A percentile compares a stretch with the other conserved stretches of the same genome.
phyloP scores from a whole-genome alignment of 805 yeast species.

The Monosporozyma solicola region DNA sequence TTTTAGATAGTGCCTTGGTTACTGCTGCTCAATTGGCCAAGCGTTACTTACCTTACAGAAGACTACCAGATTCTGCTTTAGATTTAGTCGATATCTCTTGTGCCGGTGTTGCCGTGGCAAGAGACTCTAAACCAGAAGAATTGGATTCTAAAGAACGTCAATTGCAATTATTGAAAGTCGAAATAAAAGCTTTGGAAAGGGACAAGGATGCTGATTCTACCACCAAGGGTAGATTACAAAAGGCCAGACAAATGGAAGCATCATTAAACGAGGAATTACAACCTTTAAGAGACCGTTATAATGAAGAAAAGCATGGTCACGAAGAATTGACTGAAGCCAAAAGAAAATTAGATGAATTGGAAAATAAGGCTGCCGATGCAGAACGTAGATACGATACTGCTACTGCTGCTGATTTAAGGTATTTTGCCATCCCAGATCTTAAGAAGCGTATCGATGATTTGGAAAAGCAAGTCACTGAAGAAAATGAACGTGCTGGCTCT shows the following conservation, averaged over 20 bases:
- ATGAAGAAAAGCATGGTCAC: slow-evolving; percentile 82
- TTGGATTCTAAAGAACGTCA: slow-evolving; percentile 90
- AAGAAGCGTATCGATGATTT: slow-evolving; percentile 63
- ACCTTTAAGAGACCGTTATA: slow-evolving; percentile 79
- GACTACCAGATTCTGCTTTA: slow-evolving; percentile 94
- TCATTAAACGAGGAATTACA: slow-evolving; percentile 74
- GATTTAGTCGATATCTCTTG: slow-evolving; percentile 94
- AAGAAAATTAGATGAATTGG: slow-evolving; percentile 85
- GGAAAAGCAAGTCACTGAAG: slow-evolving; percentile 72
- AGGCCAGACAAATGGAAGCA: slow-evolving; percentile 72
- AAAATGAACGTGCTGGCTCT: slow-evolving; percentile 50
- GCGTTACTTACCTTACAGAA: slow-evolving; percentile 88
- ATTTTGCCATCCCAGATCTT: slow-evolving; percentile 94
- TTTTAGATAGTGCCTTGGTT: slow-evolving; percentile 87
- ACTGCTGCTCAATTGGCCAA: slow-evolving; percentile 92
- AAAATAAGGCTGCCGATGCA: slow-evolving; percentile 88
- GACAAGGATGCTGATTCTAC: slow-evolving; percentile 77
- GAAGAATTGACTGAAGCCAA: slow-evolving; percentile 85
- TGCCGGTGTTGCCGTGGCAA: slow-evolving; percentile 94
- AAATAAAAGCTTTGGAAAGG: slow-evolving; percentile 93
- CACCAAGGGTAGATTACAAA: slow-evolving; percentile 76
- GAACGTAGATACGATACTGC: slow-evolving; percentile 94
- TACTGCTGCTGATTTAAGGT: slow-evolving; percentile 90
- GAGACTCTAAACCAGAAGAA: slow-evolving; percentile 97
- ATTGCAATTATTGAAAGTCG: slow-evolving; percentile 84